Evolutionary conservation across 83 land plant genomes (phyloP).

Genomic region (Thuja plicata): DNA sequence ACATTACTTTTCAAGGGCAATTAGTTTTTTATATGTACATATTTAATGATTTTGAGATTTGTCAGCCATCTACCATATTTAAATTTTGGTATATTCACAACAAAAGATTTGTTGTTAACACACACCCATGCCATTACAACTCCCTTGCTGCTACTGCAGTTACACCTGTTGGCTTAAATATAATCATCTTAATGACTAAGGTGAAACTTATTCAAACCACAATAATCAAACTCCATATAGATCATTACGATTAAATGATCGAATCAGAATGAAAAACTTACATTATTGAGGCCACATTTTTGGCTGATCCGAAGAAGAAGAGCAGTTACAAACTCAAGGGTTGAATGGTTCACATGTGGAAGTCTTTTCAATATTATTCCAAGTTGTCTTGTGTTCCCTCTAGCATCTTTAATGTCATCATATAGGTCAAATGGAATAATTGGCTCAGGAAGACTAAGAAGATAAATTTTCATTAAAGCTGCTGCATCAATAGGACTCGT

Average conservation of each 20-base stretch:
- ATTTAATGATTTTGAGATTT: no score
- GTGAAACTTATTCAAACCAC: background rate
- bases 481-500: conserved; percentile 70
- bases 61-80: no score
- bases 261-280: background rate
- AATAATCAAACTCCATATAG: background rate
- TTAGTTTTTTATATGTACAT: no score
- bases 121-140: no score
- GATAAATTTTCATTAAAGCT: conserved; percentile 60
- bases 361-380: conserved; percentile 57
- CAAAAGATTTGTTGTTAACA: no score
- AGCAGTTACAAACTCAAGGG: conserved; percentile 71
- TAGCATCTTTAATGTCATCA: conserved; percentile 57
- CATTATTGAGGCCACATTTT: conserved; percentile 75
- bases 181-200: background rate
- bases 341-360: conserved; percentile 67
- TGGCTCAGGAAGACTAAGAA: conserved; percentile 80
- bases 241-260: background rate
- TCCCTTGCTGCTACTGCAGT: no score
- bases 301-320: conserved; percentile 65
- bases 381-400: conserved; percentile 50
- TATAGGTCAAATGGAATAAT: conserved; percentile 60
- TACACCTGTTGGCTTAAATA: background rate
- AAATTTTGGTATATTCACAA: no score
- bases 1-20: no score